Evolutionary conservation across 768 basidiomycete genomes (phyloP), one percentile per base, ranked within the genome.

Genomic region (Mycena latifolia): DNA sequence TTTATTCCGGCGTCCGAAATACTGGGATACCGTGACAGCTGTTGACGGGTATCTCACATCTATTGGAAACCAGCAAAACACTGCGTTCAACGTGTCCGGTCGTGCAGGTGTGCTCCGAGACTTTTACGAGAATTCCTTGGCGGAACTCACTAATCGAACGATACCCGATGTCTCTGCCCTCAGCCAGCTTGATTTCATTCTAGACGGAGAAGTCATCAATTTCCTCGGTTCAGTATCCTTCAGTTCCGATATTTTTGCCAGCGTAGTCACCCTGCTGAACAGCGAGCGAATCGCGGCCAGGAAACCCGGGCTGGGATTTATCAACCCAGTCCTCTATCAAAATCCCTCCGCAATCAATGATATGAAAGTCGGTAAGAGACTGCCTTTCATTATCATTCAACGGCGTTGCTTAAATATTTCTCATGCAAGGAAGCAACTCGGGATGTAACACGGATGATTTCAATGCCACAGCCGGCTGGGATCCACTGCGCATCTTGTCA

Each of bases 241-340:
- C 22, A 27, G 31, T 14, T 47, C 58, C 5, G 35, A 5, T 8
- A 51, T 60, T 10, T 60, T 60, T 18, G 58, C 58, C 3, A 60
- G 58, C 18, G 25, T 51, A 12, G 35, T 60, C 6, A 48, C 58
- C 7, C 31, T 51, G 35, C 24, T 60, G 22, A 39, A 6, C 12
- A 60, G 41, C 35, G 47, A 60, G 35, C 47, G 58, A 5, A 39
- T 51, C 12, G 47, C 47, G 4, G 58, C 58, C 1, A 41, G 51
- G 2, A 52, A 45, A 11, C 50, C 50, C 8, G 50, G 50, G 1
- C 39, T 61, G 5, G 60, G 60, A n/a, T 53, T 53, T 22, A 25
- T 61, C 9, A 61, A 61, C 28, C 59, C 59, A 0, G 15, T 61
- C 10, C 25, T 61, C 1, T 61, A 61, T 17, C 31, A 31, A 17